phyloP scores from a whole-genome alignment of 768 basidiomycete species.

The Boletus sp. region DNA sequence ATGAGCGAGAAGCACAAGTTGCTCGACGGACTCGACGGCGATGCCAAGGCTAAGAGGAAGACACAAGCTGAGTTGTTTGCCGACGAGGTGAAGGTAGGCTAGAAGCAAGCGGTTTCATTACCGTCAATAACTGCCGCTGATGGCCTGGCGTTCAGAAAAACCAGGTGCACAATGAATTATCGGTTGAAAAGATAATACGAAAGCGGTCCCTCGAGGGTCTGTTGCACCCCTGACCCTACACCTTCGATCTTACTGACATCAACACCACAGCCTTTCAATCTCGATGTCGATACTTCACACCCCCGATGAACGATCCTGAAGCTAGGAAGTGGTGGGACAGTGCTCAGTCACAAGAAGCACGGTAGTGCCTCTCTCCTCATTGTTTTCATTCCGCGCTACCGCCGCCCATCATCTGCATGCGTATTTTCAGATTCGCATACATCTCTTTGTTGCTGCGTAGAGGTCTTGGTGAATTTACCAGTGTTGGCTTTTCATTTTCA shows the following conservation, averaged over 20 bases:
- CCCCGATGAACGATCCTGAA: constrained; percentile 59
- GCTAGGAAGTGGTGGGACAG: constrained; percentile 56
- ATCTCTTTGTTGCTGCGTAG: constrained; percentile 7
- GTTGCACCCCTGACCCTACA: constrained; percentile 24
- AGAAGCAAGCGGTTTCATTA: constrained; percentile 30
- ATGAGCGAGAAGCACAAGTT: constrained; percentile 52
- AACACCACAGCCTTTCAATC: constrained; percentile 63
- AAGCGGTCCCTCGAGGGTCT: constrained; percentile 69
- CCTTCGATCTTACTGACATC: constrained; percentile 18
- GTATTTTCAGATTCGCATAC: constrained; percentile 11
- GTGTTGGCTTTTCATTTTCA: not conserved
- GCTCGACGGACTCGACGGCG: constrained; percentile 42
- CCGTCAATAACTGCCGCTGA: constrained; percentile 30
- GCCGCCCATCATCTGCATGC: constrained; percentile 14
- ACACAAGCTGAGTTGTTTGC: constrained; percentile 57
- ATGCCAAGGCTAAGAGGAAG: constrained; percentile 47
- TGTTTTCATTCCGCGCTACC: constrained; percentile 27
- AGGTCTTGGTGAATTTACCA: constrained; percentile 1
- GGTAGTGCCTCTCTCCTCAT: constrained; percentile 31
- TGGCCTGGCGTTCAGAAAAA: constrained; percentile 47
- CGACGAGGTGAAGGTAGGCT: constrained; percentile 72
- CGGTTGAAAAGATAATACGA: constrained; percentile 70
- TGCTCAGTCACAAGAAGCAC: constrained; percentile 34
- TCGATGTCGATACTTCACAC: constrained; percentile 77
- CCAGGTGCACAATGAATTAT: constrained; percentile 73